Base-by-base conservation (phyloP, 2,329 filamentous ascomycete species). In the Lojkania enalia region DNA sequence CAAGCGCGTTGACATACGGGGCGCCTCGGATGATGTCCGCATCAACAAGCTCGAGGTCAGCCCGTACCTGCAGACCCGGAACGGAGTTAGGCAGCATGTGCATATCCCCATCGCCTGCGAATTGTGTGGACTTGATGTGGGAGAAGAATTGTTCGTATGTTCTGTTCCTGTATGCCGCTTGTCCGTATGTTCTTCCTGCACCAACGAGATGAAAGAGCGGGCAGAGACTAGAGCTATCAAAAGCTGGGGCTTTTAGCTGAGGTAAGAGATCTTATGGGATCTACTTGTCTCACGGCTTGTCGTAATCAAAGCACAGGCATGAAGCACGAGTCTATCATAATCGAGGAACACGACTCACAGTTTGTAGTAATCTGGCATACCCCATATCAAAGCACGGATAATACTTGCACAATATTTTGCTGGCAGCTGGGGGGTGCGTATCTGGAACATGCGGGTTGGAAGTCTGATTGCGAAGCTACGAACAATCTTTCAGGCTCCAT, bases 91-190 rank as follows among this genome's bases (percentile, higher is more conserved):
- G 35, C 49, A 58, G 37, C 51, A 56, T 7, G 48, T 60, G 9
- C 40, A 51, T n/a, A 40, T 63, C 0, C 44, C 52, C 1, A 39
- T 63, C 1, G 15, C 37, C 2, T 64, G 61, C 39, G 49, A 60
- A 11, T 51, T 43, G 19, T 64, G 61, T 15, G 20, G 30, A 1
- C n/a, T 48, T 2, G 47, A 56, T 21, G 48, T 55, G 12, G 27
- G 46, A 3, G 51, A 57, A 20, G 48, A 53, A 19, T 14, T 61
- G 0, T 63, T 49, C 52, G 46, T 58, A 21, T 63, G 60, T 15
- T 48, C 54, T 25, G 51, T 59, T 15, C 39, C 46, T 3, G 51
- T 52, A 2, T 63, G 60, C 40, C 42, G 45, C 6, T 44, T 55
- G 35, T 45, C 29, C 5, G 49, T 59, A 2, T 63, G 60, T 25